Conservation (phyloP, 768 basidiomycete species). For the Macrolepiota dolichaula region DNA sequence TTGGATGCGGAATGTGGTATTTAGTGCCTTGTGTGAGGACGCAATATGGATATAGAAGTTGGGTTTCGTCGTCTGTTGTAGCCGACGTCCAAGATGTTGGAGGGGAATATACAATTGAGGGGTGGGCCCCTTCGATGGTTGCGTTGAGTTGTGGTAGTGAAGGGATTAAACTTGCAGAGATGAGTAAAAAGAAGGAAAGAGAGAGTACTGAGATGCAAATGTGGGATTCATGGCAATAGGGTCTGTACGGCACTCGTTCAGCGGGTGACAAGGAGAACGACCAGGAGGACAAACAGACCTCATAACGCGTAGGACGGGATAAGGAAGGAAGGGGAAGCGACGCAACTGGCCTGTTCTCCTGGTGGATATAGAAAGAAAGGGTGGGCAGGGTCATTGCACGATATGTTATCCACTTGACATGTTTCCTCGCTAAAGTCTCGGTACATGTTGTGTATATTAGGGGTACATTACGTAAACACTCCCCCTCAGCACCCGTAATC, state of each 20-base stretch:
- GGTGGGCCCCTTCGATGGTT: slow-evolving; percentile 36
- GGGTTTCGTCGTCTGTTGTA: background rate
- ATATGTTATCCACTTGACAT: background rate
- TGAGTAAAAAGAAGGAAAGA: background rate
- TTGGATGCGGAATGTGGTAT: background rate
- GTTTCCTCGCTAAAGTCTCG: slow-evolving; percentile 7
- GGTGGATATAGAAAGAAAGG: background rate
- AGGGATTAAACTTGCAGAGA: background rate
- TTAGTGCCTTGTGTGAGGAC: background rate
- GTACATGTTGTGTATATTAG: background rate
- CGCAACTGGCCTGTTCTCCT: background rate
- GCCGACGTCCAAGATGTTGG: slow-evolving; percentile 32
- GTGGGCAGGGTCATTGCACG: background rate
- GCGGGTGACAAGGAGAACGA: background rate
- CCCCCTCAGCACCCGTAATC: too few relatives aligned
- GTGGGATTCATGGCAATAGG: background rate
- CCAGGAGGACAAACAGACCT: background rate
- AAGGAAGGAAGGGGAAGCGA: background rate
- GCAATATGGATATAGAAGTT: background rate
- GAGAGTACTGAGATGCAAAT: background rate
- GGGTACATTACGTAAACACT: background rate
- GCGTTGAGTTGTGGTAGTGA: slow-evolving; percentile 19
- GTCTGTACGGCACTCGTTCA: background rate
- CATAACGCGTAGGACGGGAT: background rate
- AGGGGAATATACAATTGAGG: slow-evolving; percentile 35